Percentiles rank a stretch among this genome's conserved stretches.
Conservation (phyloP, 768 basidiomycete genomes). For the Scleroderma citrinum region DNA sequence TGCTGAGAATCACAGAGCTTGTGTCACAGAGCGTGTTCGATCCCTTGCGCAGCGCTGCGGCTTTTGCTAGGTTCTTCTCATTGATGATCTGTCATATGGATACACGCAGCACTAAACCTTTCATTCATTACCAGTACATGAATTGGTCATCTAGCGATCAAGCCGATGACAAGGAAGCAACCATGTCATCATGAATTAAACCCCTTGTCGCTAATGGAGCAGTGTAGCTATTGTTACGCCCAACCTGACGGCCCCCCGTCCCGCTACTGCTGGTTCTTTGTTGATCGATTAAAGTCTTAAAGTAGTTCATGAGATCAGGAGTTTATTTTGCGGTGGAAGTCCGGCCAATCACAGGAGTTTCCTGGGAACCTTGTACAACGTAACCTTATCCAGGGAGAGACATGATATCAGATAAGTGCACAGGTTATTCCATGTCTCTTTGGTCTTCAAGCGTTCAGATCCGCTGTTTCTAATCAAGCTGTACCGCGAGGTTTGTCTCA, state of each 20-base stretch:
- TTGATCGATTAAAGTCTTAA: conserved; percentile 21
- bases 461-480: no score
- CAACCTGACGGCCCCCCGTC: conserved; percentile 19
- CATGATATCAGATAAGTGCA: no score
- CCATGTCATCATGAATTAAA: not conserved
- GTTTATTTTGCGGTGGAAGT: conserved; percentile 6
- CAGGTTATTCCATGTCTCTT: no score
- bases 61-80: not conserved
- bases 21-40: not conserved
- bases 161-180: conserved; percentile 10
- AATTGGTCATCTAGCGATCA: conserved; percentile 10
- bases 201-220: conserved; percentile 16
- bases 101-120: not conserved
- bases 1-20: not conserved
- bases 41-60: not conserved
- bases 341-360: not conserved
- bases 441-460: no score
- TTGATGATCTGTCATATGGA: not conserved
- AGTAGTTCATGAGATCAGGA: conserved; percentile 5
- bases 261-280: conserved; percentile 16
- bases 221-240: conserved; percentile 3
- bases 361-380: not conserved
- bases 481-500: no score
- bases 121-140: conserved; percentile 4
- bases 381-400: not conserved